A percentile compares a stretch with the other conserved stretches of the same genome.
These are phyloP conservation scores for Clonostachys rhizophaga DNA, from an alignment of 2,329 filamentous ascomycete species.

Conservation along the genomic window DNA sequence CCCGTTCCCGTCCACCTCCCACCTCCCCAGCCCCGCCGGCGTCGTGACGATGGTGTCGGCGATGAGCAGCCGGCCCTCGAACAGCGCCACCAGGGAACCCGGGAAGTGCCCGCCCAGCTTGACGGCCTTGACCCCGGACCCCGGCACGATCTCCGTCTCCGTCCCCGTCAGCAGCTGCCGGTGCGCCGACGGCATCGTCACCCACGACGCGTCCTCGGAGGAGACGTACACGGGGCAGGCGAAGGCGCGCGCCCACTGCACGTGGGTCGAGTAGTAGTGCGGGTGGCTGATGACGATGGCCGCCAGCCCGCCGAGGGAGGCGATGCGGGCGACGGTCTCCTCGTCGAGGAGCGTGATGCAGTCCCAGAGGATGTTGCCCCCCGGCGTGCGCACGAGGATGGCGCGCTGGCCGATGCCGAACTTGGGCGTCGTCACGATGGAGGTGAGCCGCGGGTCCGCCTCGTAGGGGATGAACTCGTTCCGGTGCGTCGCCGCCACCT, in stretches of 20 bases:
- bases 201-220: conserved; percentile 62
- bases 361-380: conserved; percentile 78
- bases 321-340: conserved; percentile 54
- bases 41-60: conserved; percentile 75
- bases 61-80: conserved; percentile 58
- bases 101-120: conserved; percentile 79
- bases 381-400: conserved; percentile 59
- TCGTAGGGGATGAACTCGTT: conserved; percentile 49
- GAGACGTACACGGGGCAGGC: conserved; percentile 66
- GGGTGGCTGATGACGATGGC: conserved; percentile 77
- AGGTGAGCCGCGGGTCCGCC: conserved; percentile 36
- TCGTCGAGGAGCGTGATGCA: conserved; percentile 66
- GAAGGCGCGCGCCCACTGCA: conserved; percentile 69
- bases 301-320: conserved; percentile 56
- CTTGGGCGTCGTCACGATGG: conserved; percentile 47
- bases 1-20: conserved; percentile 34
- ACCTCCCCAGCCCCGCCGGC: conserved; percentile 46
- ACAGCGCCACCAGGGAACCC: conserved; percentile 65
- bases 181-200: conserved; percentile 36
- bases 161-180: conserved; percentile 41
- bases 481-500: conserved; percentile 33
- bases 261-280: conserved; percentile 75
- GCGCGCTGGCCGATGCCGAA: conserved; percentile 74
- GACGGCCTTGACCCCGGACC: conserved; percentile 52
- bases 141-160: conserved; percentile 28